These are phyloP conservation scores for Chrysanthemum seticuspe DNA, from an alignment of 129 eudicot species.

Conservation along the genomic window DNA sequence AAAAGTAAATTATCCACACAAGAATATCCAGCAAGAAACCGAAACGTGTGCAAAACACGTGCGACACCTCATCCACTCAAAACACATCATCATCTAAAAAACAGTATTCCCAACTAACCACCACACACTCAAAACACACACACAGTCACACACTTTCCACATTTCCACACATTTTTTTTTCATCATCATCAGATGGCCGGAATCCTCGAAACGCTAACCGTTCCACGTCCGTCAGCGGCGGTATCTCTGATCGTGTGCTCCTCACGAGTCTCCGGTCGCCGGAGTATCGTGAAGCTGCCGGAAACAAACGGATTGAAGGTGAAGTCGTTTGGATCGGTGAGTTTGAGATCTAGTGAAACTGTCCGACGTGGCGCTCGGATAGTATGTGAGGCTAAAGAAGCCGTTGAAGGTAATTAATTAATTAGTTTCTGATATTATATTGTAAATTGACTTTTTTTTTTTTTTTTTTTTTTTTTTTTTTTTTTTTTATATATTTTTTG, in stretches of 20 bases:
- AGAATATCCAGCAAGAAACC: slow-evolving; percentile 9
- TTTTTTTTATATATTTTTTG: too few species aligned
- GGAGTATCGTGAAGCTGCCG: slow-evolving; percentile 36
- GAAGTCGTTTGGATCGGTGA: slow-evolving; percentile 41
- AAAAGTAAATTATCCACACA: too few species aligned
- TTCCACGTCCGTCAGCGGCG: slow-evolving; percentile 58
- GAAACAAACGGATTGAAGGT: slow-evolving; percentile 53
- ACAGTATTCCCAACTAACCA: slow-evolving; percentile 16
- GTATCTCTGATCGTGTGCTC: slow-evolving; percentile 41
- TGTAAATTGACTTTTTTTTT: too few species aligned
- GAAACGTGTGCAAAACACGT: slow-evolving; percentile 25
- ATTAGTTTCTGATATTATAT: too few species aligned
- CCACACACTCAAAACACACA: slow-evolving; percentile 9
- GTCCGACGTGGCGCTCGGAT: slow-evolving; percentile 47
- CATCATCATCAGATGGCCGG: slow-evolving; percentile 43
- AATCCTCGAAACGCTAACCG: slow-evolving; percentile 50
- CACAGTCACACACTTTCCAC: slow-evolving; percentile 15
- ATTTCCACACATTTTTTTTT: not conserved
- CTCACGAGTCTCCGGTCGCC: slow-evolving; percentile 34
- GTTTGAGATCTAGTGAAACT: slow-evolving; percentile 24
- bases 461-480: too few species aligned
- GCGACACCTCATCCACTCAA: slow-evolving; percentile 15
- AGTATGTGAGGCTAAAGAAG: slow-evolving; percentile 72
- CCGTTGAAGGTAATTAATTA: slow-evolving; percentile 48
- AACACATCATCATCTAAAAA: not conserved